These are phyloP conservation scores for Cryphonectria nitschkei DNA, from an alignment of 2,329 filamentous ascomycete species.

Conservation along the genomic window DNA sequence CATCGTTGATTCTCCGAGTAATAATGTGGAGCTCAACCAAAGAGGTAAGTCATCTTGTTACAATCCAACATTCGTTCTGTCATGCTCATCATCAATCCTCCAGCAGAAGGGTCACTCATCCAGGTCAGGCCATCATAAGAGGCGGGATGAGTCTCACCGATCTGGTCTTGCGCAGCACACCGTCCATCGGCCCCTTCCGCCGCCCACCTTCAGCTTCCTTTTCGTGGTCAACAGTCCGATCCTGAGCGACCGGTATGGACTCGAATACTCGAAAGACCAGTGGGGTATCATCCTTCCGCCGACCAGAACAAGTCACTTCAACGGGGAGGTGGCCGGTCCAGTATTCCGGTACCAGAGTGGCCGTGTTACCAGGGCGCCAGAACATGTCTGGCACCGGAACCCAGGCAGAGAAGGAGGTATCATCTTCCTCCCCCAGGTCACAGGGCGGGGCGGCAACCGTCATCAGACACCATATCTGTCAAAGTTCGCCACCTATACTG, in stretches of 20 bases:
- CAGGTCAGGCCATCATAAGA: background rate
- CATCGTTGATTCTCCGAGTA: background rate
- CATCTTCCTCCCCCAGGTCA: background rate
- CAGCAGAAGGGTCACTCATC: background rate
- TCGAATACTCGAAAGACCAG: background rate
- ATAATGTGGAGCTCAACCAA: background rate
- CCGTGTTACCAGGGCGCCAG: background rate
- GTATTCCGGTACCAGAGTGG: constrained; percentile 8
- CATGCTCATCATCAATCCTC: background rate
- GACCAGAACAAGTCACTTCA: background rate
- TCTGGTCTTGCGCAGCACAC: background rate
- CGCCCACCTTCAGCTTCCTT: constrained; percentile 6
- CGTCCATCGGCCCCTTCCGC: background rate
- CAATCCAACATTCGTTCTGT: background rate
- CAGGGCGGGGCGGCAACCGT: background rate
- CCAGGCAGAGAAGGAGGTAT: background rate
- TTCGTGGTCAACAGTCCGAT: constrained; percentile 7
- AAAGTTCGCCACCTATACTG: constrained; percentile 1
- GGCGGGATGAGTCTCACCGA: background rate
- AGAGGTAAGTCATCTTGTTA: background rate
- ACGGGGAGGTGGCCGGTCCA: background rate
- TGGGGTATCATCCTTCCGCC: constrained; percentile 10
- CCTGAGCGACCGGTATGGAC: background rate
- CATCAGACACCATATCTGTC: background rate
- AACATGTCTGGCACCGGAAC: background rate